Evolutionary conservation across 2,329 filamentous ascomycete species (phyloP).

Genomic region (Neospermospora avenae): DNA sequence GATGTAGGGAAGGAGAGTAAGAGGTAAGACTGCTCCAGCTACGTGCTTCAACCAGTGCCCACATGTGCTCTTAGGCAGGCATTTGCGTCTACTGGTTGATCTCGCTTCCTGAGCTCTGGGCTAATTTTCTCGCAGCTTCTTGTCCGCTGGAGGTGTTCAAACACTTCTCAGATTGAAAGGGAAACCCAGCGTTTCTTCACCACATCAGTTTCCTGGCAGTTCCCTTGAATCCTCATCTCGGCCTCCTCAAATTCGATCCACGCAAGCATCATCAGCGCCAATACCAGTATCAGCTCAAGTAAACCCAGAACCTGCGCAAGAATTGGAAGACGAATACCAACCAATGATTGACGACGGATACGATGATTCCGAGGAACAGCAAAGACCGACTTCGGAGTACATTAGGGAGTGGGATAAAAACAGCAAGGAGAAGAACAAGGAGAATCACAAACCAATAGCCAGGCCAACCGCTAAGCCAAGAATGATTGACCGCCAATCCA

Average conservation of each 20-base stretch:
- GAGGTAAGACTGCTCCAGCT: slow-evolving; percentile 11
- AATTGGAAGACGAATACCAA: neutral
- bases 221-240: neutral
- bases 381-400: slow-evolving; percentile 15
- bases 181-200: neutral
- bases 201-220: neutral
- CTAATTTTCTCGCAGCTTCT: neutral
- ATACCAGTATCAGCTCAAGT: neutral
- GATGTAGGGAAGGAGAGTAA: slow-evolving; percentile 12
- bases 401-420: slow-evolving; percentile 7
- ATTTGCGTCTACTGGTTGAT: neutral
- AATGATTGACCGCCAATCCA: slow-evolving; percentile 23
- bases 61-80: neutral
- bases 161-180: neutral
- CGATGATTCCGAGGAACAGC: neutral
- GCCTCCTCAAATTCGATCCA: neutral
- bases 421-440: slow-evolving; percentile 31
- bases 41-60: neutral
- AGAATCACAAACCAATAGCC: slow-evolving; percentile 22
- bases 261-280: neutral
- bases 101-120: neutral
- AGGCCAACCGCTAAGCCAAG: slow-evolving; percentile 12
- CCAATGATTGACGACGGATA: neutral
- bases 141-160: neutral
- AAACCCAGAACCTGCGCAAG: neutral